Conservation (phyloP, 2,329 filamentous ascomycete genomes). For the Scytalidium lignicola region DNA sequence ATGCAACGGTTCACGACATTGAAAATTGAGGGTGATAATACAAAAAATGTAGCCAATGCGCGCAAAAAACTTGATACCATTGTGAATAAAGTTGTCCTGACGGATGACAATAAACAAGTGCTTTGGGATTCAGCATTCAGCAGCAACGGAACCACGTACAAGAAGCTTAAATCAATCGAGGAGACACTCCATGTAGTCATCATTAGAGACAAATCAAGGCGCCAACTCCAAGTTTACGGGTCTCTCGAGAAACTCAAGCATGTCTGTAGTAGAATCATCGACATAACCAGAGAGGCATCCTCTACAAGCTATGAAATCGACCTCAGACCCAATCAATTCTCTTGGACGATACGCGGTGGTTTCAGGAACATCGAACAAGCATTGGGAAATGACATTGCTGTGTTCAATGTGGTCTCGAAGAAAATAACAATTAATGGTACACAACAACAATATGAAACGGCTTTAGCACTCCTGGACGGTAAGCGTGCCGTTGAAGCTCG, state of each 20-base stretch:
- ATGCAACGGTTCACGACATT: constrained; percentile 3
- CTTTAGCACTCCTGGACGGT: constrained; percentile 12
- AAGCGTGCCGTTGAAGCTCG: constrained; percentile 3
- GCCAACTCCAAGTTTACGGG: constrained; percentile 18
- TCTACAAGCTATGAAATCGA: constrained; percentile 10
- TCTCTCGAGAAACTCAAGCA: constrained; percentile 16
- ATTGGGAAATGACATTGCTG: constrained; percentile 13
- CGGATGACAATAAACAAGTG: not conserved
- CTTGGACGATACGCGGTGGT: constrained; percentile 14
- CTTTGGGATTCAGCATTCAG: constrained; percentile 9
- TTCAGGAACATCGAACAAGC: constrained; percentile 13
- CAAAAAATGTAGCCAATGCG: constrained; percentile 4
- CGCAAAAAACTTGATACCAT: constrained; percentile 4
- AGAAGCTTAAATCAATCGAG: constrained; percentile 18
- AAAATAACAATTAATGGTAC: constrained; percentile 14
- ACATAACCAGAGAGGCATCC: constrained; percentile 12
- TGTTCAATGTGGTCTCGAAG: constrained; percentile 16
- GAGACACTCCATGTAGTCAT: constrained; percentile 16
- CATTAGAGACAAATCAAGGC: constrained; percentile 17
- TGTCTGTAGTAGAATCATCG: constrained; percentile 9
- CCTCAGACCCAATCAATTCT: constrained; percentile 13
- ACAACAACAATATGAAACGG: constrained; percentile 12
- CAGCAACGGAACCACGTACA: constrained; percentile 14
- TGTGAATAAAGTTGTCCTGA: constrained; percentile 5
- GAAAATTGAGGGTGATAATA: constrained; percentile 6